A percentile compares a stretch with the other conserved stretches of the same genome.
These are phyloP conservation scores for Kodamaea alishanica DNA, from an alignment of 1,139 yeast species.

Conservation along the genomic window DNA sequence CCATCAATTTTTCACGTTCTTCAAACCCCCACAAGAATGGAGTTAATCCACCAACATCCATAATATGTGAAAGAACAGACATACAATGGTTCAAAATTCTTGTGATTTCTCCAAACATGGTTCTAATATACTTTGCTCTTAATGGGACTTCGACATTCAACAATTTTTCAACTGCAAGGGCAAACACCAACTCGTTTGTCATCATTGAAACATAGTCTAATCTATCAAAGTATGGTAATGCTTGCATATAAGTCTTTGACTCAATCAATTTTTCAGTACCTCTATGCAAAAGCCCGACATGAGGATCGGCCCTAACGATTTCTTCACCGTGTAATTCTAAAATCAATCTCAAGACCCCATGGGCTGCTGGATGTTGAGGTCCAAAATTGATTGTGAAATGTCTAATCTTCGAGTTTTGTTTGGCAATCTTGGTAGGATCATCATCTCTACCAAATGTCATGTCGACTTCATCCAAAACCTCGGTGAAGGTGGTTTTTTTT, in stretches of 20 bases:
- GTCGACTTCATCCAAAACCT: conserved; percentile 46
- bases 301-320: conserved; percentile 83
- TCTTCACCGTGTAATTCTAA: conserved; percentile 88
- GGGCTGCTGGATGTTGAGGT: conserved; percentile 95
- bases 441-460: conserved; percentile 48
- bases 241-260: conserved; percentile 79
- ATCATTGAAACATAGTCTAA: conserved; percentile 88
- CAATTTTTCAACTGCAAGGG: conserved; percentile 81
- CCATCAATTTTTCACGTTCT: conserved; percentile 92
- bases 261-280: conserved; percentile 89
- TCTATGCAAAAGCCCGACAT: conserved; percentile 81
- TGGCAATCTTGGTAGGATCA: conserved; percentile 42
- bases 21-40: conserved; percentile 95
- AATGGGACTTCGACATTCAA: conserved; percentile 81
- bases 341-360: conserved; percentile 84
- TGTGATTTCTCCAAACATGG: conserved; percentile 84
- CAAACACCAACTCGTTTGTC: conserved; percentile 87
- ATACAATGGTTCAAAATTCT: conserved; percentile 80
- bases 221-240: conserved; percentile 85
- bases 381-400: conserved; percentile 90
- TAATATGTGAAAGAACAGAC: conserved; percentile 85
- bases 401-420: conserved; percentile 61
- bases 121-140: conserved; percentile 81
- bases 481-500: conserved; percentile 44
- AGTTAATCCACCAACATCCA: conserved; percentile 94